phyloP scores from a whole-genome alignment of 2,329 filamentous ascomycete species.

The Fusarium musae region DNA sequence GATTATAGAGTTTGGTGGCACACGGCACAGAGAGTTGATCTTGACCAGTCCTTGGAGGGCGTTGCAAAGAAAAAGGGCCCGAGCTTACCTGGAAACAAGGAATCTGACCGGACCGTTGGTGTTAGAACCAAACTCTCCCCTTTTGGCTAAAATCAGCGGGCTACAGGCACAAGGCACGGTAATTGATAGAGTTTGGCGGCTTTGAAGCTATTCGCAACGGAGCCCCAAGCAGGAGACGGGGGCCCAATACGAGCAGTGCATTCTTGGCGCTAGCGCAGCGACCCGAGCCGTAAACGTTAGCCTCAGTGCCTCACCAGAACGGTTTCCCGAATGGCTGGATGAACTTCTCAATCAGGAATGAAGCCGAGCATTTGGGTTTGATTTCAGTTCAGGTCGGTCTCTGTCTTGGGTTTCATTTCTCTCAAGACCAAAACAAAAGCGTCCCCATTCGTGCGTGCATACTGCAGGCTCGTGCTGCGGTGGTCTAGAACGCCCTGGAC shows the following conservation, averaged over 20 bases:
- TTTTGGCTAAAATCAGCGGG: neutral
- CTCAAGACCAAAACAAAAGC: too few relatives aligned
- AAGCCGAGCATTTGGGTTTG: neutral
- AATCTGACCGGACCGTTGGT: neutral
- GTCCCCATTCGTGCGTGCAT: too few relatives aligned
- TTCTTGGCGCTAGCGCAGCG: conserved; percentile 26
- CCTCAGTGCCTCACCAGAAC: neutral
- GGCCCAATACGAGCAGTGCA: neutral
- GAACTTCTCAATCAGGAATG: neutral
- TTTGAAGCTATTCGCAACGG: neutral
- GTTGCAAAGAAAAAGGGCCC: neutral
- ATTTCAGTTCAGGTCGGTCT: neutral
- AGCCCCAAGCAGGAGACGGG: neutral
- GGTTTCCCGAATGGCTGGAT: neutral
- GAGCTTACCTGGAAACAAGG: neutral
- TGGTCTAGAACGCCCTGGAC: neutral
- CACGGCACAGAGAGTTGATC: neutral
- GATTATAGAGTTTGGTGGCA: conserved; percentile 15
- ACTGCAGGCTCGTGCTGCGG: neutral
- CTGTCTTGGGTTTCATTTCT: too few relatives aligned
- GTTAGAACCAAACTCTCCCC: neutral
- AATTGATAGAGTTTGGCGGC: neutral
- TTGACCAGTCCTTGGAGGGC: neutral
- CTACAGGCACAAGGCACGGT: neutral
- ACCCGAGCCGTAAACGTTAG: conserved; percentile 33